Percentiles rank a stretch among this genome's conserved stretches.
phyloP scores from a whole-genome alignment of 2,329 filamentous ascomycete species.

The Cryphonectria radicalis region DNA sequence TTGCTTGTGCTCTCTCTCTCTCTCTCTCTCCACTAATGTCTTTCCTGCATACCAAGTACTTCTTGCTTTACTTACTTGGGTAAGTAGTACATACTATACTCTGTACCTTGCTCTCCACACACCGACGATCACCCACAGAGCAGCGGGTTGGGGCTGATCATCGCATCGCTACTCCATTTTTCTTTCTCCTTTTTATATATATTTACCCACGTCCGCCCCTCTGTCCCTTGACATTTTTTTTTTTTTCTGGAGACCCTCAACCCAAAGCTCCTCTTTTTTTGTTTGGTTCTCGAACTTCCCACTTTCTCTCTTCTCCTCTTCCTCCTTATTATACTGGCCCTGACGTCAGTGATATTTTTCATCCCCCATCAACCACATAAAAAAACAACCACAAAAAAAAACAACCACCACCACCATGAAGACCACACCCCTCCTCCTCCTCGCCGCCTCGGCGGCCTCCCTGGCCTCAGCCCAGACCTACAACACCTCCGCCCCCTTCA shows the following conservation, averaged over 20 bases:
- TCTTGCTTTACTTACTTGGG: no score
- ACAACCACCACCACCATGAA: slow-evolving; percentile 33
- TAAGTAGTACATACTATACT: neutral
- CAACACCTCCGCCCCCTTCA: slow-evolving; percentile 41
- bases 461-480: slow-evolving; percentile 37
- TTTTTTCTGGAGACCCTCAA: neutral
- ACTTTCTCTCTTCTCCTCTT: neutral
- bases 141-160: neutral
- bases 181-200: neutral
- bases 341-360: neutral
- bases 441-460: slow-evolving; percentile 36
- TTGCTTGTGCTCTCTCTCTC: neutral
- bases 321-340: neutral
- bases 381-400: neutral
- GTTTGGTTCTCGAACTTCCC: neutral
- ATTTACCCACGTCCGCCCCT: neutral
- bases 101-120: neutral
- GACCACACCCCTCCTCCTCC: slow-evolving; percentile 34
- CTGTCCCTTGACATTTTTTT: neutral
- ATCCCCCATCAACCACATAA: neutral
- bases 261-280: neutral
- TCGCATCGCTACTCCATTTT: neutral
- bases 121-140: neutral
- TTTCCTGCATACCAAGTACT: neutral
- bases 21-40: neutral